Percentiles rank a stretch among this genome's conserved stretches.
phyloP scores from a whole-genome alignment of 257 asterid genomes.

The Solanum arcanum region DNA sequence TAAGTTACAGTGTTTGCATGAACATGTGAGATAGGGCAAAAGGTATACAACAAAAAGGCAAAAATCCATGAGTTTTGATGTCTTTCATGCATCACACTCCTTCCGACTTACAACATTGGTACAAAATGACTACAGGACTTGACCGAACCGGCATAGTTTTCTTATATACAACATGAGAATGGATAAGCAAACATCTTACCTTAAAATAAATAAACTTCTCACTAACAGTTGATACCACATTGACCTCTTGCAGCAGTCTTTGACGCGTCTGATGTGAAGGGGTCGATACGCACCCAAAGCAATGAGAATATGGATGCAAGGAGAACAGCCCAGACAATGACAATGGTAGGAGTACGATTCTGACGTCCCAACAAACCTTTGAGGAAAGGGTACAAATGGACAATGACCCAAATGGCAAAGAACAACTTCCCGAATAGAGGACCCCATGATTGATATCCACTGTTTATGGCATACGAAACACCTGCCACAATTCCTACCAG shows the following conservation, averaged over 20 bases:
- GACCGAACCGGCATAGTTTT: background rate
- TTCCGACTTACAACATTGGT: background rate
- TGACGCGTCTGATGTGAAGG: conserved; percentile 47
- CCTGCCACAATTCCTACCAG: conserved; percentile 86
- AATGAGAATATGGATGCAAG: conserved; percentile 89
- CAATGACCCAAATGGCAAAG: conserved; percentile 84
- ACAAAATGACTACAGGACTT: background rate
- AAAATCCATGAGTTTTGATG: background rate
- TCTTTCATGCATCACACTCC: background rate
- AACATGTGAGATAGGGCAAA: background rate
- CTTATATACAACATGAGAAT: background rate
- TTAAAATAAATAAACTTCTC: background rate
- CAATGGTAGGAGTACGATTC: conserved; percentile 91
- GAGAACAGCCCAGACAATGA: conserved; percentile 86
- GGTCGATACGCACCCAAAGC: conserved; percentile 89
- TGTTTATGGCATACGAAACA: conserved; percentile 73
- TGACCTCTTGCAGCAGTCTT: conserved; percentile 47
- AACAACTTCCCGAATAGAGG: conserved; percentile 69
- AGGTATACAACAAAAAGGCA: conserved; percentile 7
- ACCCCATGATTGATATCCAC: conserved; percentile 93
- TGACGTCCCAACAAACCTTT: conserved; percentile 75
- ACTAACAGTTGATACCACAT: conserved; percentile 68
- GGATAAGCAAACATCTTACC: background rate
- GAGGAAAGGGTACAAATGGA: conserved; percentile 86
- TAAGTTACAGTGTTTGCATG: background rate